Conservation (phyloP, 2,329 filamentous ascomycete genomes). For the Cladobotryum mycophilum region DNA sequence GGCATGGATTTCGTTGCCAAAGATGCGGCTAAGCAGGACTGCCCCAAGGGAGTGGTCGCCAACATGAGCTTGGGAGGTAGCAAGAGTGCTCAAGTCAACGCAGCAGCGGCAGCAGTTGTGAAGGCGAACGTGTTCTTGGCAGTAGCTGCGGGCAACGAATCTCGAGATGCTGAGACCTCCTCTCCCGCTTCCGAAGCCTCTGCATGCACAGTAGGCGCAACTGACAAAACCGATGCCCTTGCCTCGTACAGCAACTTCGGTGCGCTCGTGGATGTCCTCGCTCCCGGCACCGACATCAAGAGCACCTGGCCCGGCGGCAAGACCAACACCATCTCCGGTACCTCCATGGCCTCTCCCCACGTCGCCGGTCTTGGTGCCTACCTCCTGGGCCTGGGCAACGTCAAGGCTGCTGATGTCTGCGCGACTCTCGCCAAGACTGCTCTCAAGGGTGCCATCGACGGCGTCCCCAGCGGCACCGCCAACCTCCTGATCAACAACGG, state of each 20-base stretch:
- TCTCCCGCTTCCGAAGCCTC: conserved; percentile 43
- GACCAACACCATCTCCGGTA: conserved; percentile 36
- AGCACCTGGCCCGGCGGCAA: conserved; percentile 42
- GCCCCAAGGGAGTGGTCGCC: conserved; percentile 41
- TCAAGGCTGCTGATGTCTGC: conserved; percentile 21
- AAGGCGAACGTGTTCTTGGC: conserved; percentile 44
- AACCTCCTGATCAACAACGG: conserved; percentile 43
- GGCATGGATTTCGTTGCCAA: conserved; percentile 39
- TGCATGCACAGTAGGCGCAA: conserved; percentile 49
- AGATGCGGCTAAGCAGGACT: conserved; percentile 32
- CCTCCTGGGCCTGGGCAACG: conserved; percentile 35
- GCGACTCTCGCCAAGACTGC: conserved; percentile 22
- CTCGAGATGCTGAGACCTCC: conserved; percentile 35
- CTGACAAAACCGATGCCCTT: conserved; percentile 31
- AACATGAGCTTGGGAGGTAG: conserved; percentile 54
- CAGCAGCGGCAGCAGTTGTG: conserved; percentile 41
- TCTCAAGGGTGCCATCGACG: conserved; percentile 28
- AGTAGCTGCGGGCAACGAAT: conserved; percentile 50
- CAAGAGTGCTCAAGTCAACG: conserved; percentile 42
- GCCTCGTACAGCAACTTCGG: conserved; percentile 50
- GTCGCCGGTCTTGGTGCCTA: conserved; percentile 38
- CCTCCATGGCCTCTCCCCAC: conserved; percentile 40
- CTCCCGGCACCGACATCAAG: conserved; percentile 42
- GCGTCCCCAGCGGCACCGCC: conserved; percentile 26
- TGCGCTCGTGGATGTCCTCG: conserved; percentile 43